Base-by-base conservation (phyloP, 1,284 basidiomycete genomes). In the Kalmanozyma brasiliensis region DNA sequence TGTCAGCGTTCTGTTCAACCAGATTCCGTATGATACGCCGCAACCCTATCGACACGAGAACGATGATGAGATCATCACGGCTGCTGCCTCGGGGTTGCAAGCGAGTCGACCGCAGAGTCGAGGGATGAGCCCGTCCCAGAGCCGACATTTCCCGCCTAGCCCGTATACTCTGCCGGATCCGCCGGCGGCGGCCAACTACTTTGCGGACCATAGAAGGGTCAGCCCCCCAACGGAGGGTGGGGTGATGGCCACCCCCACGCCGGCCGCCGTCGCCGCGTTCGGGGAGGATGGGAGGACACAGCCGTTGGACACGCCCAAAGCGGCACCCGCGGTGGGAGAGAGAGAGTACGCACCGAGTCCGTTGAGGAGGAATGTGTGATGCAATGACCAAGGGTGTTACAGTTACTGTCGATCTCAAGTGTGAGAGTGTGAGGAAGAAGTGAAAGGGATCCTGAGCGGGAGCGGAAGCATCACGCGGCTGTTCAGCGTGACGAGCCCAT, bases 11-110 rank as follows among this genome's bases (percentile, higher is more conserved):
- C 69, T 81, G 17, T 81, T 80, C 68, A 77, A 73, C 66, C 75
- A 82, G 57, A 69, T 81, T 33, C 79, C 79, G 10, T 82, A 81
- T 56, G 80, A 82, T 43, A 82, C 80, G 0, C 49, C 78, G 7
- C 80, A 82, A 41, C 79, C 80, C 24, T 82, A 82, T 47, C 55
- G 80, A 11, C 79, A 78, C 35, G 76, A 75, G 14, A 23, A 63
- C 13, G 72, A 75, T 36, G 76, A 68, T 1, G 56, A 60, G 44
- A 51, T 61, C 35, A 19, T 44, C 2, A 40, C 37, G 3, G 35
- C 49, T 3, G 22, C 61, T 9, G 30, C 47, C 29, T 11, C 22
- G 23, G 16, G 20, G 32, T 17, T 22, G 26, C 45, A 24, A 23
- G 20, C 13, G 43, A 44, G 36, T 20, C 17, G 52, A 20, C 56